phyloP scores from a whole-genome alignment of 2,329 filamentous ascomycete genomes.

The Xylaria polymorpha region DNA sequence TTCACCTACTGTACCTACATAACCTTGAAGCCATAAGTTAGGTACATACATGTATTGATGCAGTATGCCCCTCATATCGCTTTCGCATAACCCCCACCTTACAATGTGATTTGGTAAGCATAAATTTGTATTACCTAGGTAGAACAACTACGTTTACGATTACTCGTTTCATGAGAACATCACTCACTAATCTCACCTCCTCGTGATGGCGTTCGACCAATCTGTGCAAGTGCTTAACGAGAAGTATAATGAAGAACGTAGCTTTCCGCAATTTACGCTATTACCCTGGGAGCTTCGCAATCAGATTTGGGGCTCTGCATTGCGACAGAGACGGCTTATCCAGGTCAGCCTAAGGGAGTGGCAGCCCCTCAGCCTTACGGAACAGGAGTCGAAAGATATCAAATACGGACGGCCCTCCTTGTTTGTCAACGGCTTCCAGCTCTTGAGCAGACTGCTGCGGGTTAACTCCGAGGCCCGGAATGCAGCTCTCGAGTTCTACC shows the following conservation, averaged over 20 bases:
- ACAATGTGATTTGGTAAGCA: neutral
- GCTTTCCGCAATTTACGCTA: conserved; percentile 20
- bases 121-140: neutral
- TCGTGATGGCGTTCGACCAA: neutral
- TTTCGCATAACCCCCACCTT: neutral
- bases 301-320: conserved; percentile 14
- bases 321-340: conserved; percentile 18
- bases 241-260: conserved; percentile 11
- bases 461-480: conserved; percentile 24
- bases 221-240: conserved; percentile 5
- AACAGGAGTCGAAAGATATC: conserved; percentile 4
- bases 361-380: neutral
- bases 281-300: conserved; percentile 29
- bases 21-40: no score
- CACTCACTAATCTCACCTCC: neutral
- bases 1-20: neutral
- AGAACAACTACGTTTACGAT: neutral
- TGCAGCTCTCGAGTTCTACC: conserved; percentile 26
- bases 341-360: neutral
- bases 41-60: no score
- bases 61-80: neutral
- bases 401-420: conserved; percentile 15
- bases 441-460: conserved; percentile 23
- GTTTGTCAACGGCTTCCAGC: conserved; percentile 4
- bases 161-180: neutral